Evolutionary conservation across 768 basidiomycete species (phyloP).

Genomic region (Vararia minispora): DNA sequence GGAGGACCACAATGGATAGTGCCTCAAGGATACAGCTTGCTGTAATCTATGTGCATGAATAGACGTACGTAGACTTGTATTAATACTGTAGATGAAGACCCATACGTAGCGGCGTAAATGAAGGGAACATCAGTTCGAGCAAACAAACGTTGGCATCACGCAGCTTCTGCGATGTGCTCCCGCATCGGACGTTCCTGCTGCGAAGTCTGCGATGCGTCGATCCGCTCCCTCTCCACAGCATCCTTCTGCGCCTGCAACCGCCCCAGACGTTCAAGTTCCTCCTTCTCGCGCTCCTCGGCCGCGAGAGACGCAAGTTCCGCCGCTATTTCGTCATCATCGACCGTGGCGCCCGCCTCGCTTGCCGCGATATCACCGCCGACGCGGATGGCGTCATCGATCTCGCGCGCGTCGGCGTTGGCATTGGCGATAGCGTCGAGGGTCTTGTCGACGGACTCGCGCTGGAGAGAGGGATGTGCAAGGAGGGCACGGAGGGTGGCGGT

Average conservation of each 20-base stretch:
- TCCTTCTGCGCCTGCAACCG: conserved; percentile 6
- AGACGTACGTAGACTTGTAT: too few species aligned
- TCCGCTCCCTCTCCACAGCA: conserved; percentile 2
- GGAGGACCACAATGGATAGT: too few species aligned
- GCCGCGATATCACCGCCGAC: conserved; percentile 44
- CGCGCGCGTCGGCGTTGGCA: conserved; percentile 70
- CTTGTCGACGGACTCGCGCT: conserved; percentile 66
- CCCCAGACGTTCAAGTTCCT: conserved; percentile 7
- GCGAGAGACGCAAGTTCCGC: conserved; percentile 54
- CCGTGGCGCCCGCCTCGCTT: conserved; percentile 27
- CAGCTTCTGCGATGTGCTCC: too few species aligned
- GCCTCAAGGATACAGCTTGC: too few species aligned
- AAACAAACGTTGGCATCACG: too few species aligned
- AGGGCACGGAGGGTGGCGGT: conserved; percentile 66
- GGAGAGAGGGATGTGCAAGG: conserved; percentile 70
- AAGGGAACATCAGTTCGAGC: too few species aligned
- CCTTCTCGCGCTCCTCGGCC: conserved; percentile 18
- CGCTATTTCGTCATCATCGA: conserved; percentile 48
- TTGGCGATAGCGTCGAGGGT: conserved; percentile 85
- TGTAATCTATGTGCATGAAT: too few species aligned
- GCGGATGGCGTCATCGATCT: conserved; percentile 70
- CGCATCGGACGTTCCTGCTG: too few species aligned
- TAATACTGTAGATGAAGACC: too few species aligned
- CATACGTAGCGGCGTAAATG: too few species aligned
- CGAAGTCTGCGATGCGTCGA: too few species aligned